Evolutionary conservation across 2,329 filamentous ascomycete genomes (phyloP).

Genomic region (Xylariales sp.): DNA sequence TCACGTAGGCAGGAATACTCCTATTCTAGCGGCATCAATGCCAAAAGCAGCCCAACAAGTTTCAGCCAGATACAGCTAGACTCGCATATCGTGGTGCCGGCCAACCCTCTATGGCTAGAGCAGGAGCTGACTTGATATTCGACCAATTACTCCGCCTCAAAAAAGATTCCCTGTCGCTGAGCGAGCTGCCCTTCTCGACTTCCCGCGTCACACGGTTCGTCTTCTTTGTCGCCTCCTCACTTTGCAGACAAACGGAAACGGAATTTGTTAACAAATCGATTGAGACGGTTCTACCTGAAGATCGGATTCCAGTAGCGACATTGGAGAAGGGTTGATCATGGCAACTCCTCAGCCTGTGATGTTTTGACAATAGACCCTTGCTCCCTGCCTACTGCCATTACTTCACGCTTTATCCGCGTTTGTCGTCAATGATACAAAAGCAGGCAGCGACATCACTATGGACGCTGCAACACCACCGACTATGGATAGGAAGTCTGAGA

Average conservation of each 20-base stretch:
- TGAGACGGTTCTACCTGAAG: too few relatives aligned
- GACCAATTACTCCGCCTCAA: slow-evolving; percentile 5
- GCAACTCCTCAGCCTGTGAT: too few relatives aligned
- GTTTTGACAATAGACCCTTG: too few relatives aligned
- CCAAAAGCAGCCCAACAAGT: neutral
- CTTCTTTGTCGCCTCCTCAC: slow-evolving; percentile 2
- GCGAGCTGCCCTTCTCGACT: slow-evolving; percentile 1
- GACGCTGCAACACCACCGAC: neutral
- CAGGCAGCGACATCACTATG: neutral
- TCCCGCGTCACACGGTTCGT: neutral
- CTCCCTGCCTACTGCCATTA: neutral
- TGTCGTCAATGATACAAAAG: too few relatives aligned
- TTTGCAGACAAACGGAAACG: too few relatives aligned
- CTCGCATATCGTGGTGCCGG: neutral
- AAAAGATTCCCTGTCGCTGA: slow-evolving; percentile 6
- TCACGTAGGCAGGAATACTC: too few relatives aligned
- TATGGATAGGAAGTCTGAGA: neutral
- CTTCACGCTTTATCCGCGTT: neutral
- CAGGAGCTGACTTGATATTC: slow-evolving; percentile 2
- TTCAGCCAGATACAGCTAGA: neutral
- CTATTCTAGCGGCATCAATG: slow-evolving; percentile 1
- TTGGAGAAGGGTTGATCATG: too few relatives aligned
- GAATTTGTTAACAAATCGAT: too few relatives aligned
- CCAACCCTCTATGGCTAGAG: neutral
- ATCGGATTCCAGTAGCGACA: too few relatives aligned